These are phyloP conservation scores for Irpex sp. DNA, from an alignment of 1,284 basidiomycete species.

Conservation along the genomic window DNA sequence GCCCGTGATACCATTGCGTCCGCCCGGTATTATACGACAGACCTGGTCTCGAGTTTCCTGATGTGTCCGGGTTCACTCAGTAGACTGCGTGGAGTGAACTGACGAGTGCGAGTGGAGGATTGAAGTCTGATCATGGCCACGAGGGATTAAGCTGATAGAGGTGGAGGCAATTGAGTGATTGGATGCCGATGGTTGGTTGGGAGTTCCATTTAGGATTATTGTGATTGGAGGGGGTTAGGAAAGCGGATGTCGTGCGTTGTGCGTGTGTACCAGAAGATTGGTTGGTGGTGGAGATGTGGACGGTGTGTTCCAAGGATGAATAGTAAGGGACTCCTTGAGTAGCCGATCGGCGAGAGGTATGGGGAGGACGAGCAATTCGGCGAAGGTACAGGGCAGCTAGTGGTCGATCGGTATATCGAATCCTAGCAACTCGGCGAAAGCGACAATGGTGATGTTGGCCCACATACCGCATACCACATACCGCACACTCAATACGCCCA, in stretches of 20 bases:
- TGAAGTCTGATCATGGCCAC: background rate
- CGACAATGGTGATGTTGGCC: background rate
- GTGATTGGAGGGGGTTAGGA: too few species aligned
- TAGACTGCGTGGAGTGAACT: too few species aligned
- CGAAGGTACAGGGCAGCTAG: too few species aligned
- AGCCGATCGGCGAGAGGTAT: too few species aligned
- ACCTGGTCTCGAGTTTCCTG: too few species aligned
- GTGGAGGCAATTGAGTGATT: background rate
- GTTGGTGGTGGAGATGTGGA: too few species aligned
- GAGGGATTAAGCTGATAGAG: background rate
- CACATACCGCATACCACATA: background rate
- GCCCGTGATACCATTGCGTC: background rate
- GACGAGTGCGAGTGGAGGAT: background rate
- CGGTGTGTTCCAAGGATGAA: background rate
- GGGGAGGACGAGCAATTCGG: too few species aligned
- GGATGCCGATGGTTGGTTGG: background rate
- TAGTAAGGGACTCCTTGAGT: background rate
- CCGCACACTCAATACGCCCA: slow-evolving; percentile 24
- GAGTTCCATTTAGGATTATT: too few species aligned
- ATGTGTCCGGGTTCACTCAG: too few species aligned
- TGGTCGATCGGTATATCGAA: background rate
- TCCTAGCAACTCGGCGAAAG: background rate
- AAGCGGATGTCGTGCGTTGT: background rate
- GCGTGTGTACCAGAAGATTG: background rate
- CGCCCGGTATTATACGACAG: background rate